Percentiles rank a stretch among this genome's conserved stretches.
Evolutionary conservation across 768 basidiomycete species (phyloP).

Genomic region (Collybia nuda): DNA sequence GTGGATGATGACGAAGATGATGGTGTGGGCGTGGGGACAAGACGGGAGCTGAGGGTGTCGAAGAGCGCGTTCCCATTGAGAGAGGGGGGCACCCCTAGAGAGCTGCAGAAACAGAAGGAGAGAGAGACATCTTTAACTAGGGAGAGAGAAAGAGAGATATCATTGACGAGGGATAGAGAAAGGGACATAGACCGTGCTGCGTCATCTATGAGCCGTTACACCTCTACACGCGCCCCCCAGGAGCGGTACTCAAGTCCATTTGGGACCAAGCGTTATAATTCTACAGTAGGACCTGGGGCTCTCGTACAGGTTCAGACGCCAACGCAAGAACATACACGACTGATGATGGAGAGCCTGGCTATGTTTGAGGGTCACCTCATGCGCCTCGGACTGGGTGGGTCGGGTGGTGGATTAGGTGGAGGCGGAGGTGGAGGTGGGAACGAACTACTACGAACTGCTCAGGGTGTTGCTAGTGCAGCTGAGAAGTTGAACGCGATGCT

Average conservation of each 20-base stretch:
- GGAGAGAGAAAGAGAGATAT: constrained; percentile 15
- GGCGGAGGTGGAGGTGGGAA: constrained; percentile 33
- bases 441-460: constrained; percentile 62
- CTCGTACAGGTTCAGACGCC: constrained; percentile 17
- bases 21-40: constrained; percentile 1
- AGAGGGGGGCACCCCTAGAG: constrained; percentile 3
- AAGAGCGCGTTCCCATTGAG: constrained; percentile 10
- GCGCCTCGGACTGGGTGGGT: constrained; percentile 35
- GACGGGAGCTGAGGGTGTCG: neutral
- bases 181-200: constrained; percentile 15
- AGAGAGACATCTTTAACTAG: constrained; percentile 11
- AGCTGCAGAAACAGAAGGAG: constrained; percentile 16
- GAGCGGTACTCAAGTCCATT: constrained; percentile 26
- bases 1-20: constrained; percentile 18
- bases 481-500: constrained; percentile 66
- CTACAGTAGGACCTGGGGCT: constrained; percentile 12
- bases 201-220: constrained; percentile 19
- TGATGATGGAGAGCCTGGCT: constrained; percentile 67
- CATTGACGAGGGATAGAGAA: constrained; percentile 7
- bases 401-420: constrained; percentile 17
- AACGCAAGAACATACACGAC: constrained; percentile 58
- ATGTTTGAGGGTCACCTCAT: constrained; percentile 70
- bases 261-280: constrained; percentile 14
- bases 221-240: constrained; percentile 1
- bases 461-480: constrained; percentile 62